These are phyloP conservation scores for Chaetomiaceae sp. DNA, from an alignment of 2,329 filamentous ascomycete species.

Conservation along the genomic window DNA sequence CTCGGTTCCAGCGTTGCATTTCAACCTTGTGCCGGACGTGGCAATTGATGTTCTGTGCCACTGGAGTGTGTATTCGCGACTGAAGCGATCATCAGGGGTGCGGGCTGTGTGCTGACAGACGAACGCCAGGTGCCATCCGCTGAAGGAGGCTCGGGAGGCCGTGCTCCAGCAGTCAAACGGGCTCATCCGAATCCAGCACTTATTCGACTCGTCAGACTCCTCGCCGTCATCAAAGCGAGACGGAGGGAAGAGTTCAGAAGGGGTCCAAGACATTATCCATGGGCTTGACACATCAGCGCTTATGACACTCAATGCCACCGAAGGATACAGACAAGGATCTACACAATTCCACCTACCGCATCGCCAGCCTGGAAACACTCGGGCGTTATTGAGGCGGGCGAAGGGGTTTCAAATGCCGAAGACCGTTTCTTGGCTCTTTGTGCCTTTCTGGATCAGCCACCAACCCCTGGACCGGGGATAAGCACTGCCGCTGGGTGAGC, in stretches of 20 bases:
- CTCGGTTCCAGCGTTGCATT: no score
- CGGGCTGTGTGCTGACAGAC: no score
- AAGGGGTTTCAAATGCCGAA: constrained; percentile 11
- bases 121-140: no score
- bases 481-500: neutral
- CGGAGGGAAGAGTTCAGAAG: neutral
- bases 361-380: neutral
- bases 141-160: no score
- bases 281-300: neutral
- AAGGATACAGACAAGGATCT: neutral
- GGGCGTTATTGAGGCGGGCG: neutral
- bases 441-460: neutral
- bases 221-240: neutral
- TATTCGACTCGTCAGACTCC: neutral
- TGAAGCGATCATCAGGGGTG: no score
- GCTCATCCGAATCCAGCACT: neutral
- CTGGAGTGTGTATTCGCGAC: no score
- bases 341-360: neutral
- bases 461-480: neutral
- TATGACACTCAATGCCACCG: neutral
- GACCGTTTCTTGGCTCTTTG: constrained; percentile 4
- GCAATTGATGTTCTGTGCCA: no score
- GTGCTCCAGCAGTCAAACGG: no score
- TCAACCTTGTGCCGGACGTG: neutral
- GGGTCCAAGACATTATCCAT: constrained; percentile 1